Percentiles rank a stretch among this genome's conserved stretches.
These are phyloP conservation scores for Lactarius sanguifluus DNA, from an alignment of 768 basidiomycete species.

Conservation along the genomic window DNA sequence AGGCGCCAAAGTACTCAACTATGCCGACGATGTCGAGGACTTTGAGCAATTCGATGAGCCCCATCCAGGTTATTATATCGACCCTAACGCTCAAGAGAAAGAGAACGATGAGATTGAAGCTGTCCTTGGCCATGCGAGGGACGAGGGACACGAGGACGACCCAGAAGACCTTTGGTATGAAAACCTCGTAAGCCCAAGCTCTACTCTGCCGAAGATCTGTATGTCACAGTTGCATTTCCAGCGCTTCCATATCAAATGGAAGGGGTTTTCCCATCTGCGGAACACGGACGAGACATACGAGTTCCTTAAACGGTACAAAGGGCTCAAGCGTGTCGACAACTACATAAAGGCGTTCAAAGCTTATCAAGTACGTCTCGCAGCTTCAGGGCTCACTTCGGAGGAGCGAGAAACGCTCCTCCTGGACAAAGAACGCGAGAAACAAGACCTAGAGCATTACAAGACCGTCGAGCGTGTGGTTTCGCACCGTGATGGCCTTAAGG, in stretches of 20 bases:
- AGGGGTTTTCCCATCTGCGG: slow-evolving; percentile 95
- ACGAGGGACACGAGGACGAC: slow-evolving; percentile 77
- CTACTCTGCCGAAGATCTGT: slow-evolving; percentile 22
- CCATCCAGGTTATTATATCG: slow-evolving; percentile 53
- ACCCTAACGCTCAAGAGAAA: slow-evolving; percentile 47
- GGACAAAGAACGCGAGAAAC: slow-evolving; percentile 87
- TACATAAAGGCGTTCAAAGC: slow-evolving; percentile 90
- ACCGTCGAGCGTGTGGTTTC: slow-evolving; percentile 88
- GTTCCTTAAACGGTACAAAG: slow-evolving; percentile 92
- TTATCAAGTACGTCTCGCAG: slow-evolving; percentile 64
- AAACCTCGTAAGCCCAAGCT: slow-evolving; percentile 61
- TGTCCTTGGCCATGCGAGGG: slow-evolving; percentile 82
- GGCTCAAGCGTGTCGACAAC: slow-evolving; percentile 96
- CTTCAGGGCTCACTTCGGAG: slow-evolving; percentile 73
- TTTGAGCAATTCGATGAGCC: slow-evolving; percentile 79
- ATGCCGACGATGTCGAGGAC: slow-evolving; percentile 66
- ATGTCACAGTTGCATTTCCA: slow-evolving; percentile 38
- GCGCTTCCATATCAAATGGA: slow-evolving; percentile 99
- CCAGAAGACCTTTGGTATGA: slow-evolving; percentile 80
- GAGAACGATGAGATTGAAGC: slow-evolving; percentile 91
- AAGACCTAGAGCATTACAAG: slow-evolving; percentile 88
- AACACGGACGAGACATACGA: slow-evolving; percentile 99
- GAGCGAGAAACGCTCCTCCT: slow-evolving; percentile 87
- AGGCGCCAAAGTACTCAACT: slow-evolving; percentile 80
- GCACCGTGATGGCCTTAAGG: slow-evolving; percentile 61